These are phyloP conservation scores for Penicillium mononematosum DNA, from an alignment of 495 filamentous ascomycete species.

Conservation along the genomic window DNA sequence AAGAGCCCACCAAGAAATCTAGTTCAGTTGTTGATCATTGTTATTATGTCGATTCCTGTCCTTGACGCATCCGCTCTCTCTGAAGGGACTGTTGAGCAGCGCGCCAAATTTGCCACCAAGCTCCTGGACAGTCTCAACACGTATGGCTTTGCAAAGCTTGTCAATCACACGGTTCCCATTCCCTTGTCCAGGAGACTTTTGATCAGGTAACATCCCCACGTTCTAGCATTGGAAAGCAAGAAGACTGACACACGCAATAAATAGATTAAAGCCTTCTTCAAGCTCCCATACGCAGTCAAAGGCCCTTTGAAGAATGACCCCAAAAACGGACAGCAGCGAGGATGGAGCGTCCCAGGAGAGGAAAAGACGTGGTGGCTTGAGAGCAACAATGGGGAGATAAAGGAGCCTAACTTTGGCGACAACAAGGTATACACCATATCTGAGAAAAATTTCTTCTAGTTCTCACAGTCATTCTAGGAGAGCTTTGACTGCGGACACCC, in stretches of 20 bases:
- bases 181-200: not conserved
- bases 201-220: not conserved
- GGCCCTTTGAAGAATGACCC: not conserved
- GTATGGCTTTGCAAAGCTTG: constrained; percentile 1
- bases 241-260: not conserved
- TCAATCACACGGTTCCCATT: constrained; percentile 2
- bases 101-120: not conserved
- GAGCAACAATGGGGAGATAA: constrained; percentile 1
- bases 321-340: not conserved
- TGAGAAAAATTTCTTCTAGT: not conserved
- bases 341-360: constrained; percentile 1
- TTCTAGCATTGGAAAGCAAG: not conserved
- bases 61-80: constrained; percentile 1
- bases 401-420: constrained; percentile 1
- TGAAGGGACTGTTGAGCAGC: not conserved
- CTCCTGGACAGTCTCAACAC: not conserved
- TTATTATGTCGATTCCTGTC: not conserved
- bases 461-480: constrained; percentile 8
- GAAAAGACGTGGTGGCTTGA: constrained; percentile 1
- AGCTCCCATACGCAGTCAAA: not conserved
- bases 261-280: constrained; percentile 2
- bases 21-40: not conserved
- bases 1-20: not conserved
- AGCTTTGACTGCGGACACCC: constrained; percentile 11
- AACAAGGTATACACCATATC: constrained; percentile 1